phyloP scores from a whole-genome alignment of 805 yeast species.

The Candida chilensis region DNA sequence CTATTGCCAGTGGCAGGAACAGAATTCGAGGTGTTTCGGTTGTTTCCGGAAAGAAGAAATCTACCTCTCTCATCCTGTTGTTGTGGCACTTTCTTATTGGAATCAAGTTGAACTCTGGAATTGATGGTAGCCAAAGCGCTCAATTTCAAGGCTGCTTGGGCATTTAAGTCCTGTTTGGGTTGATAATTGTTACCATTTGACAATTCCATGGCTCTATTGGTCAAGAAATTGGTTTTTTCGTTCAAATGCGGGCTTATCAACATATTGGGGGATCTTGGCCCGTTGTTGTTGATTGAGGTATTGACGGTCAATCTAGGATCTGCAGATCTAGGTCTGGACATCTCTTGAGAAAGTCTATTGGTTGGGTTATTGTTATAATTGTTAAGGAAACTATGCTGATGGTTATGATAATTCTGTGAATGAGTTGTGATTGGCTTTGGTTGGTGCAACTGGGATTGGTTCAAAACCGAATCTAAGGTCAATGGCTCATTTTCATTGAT shows the following conservation, averaged over 20 bases:
- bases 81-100: constrained; percentile 26
- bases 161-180: not conserved
- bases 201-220: constrained; percentile 6
- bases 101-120: constrained; percentile 39
- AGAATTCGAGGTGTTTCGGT: too few relatives aligned
- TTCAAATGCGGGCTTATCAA: too few relatives aligned
- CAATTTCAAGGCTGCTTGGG: constrained; percentile 40
- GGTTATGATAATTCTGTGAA: constrained; percentile 3
- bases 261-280: constrained; percentile 1
- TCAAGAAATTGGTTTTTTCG: constrained; percentile 34
- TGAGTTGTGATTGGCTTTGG: constrained; percentile 24
- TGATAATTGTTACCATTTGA: constrained; percentile 5
- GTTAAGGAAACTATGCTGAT: too few relatives aligned
- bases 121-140: constrained; percentile 63
- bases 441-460: constrained; percentile 22
- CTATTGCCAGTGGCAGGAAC: too few relatives aligned
- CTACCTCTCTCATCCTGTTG: too few relatives aligned
- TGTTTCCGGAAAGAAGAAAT: too few relatives aligned
- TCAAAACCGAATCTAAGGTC: constrained; percentile 27
- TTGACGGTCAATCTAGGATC: constrained; percentile 19
- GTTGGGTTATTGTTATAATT: too few relatives aligned
- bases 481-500: constrained; percentile 18
- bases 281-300: constrained; percentile 1
- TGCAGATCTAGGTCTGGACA: constrained; percentile 34
- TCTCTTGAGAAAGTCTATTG: constrained; percentile 8